phyloP scores from a whole-genome alignment of 202 grass and related monocot genomes.

The Zoysia matrella region DNA sequence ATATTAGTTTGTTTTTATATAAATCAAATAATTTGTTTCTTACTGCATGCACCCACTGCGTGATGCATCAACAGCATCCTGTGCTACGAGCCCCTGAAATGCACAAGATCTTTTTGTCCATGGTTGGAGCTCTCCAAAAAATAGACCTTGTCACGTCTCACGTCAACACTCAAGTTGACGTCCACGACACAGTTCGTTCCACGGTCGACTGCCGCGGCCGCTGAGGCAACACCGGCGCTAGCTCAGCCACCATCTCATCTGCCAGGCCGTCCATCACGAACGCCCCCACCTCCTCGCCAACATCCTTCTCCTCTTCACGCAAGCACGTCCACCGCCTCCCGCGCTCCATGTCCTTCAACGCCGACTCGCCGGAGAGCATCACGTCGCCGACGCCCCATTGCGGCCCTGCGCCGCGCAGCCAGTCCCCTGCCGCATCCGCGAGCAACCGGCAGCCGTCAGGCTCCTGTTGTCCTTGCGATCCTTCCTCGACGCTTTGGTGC shows the following conservation, averaged over 20 bases:
- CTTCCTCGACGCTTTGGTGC: too few relatives aligned
- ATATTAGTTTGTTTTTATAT: too few relatives aligned
- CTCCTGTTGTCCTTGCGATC: too few relatives aligned
- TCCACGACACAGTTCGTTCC: neutral
- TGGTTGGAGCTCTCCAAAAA: neutral
- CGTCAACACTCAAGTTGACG: constrained; percentile 39
- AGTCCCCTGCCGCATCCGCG: neutral
- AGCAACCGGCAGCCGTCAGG: too few relatives aligned
- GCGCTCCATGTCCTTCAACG: constrained; percentile 64
- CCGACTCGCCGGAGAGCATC: constrained; percentile 32
- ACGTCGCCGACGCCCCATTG: neutral
- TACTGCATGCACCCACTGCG: too few relatives aligned
- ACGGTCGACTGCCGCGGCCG: neutral
- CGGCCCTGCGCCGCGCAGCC: too few relatives aligned
- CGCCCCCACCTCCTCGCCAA: constrained; percentile 39
- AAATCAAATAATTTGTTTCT: too few relatives aligned
- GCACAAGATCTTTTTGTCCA: neutral
- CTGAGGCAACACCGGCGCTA: neutral
- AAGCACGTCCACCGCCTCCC: constrained; percentile 54
- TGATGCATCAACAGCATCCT: too few relatives aligned
- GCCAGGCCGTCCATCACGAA: constrained; percentile 40
- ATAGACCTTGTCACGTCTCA: constrained; percentile 12
- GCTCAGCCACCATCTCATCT: constrained; percentile 50
- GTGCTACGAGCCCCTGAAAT: neutral
- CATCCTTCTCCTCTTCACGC: constrained; percentile 47